Percentiles rank a stretch among this genome's conserved stretches.
Conservation (phyloP, 176 grass and related monocot species). For the Saccharum spontaneum region DNA sequence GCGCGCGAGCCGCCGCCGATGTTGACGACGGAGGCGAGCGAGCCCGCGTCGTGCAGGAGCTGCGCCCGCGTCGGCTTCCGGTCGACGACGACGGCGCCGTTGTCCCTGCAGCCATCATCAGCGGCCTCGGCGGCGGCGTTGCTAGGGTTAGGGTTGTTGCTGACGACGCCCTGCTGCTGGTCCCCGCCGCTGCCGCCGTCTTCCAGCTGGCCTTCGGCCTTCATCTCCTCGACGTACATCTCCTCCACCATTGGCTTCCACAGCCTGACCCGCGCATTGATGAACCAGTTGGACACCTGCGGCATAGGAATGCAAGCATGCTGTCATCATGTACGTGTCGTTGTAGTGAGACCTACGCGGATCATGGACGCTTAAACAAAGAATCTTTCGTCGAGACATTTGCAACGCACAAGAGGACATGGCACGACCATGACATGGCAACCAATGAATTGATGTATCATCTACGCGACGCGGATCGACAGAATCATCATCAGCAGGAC, state of each 20-base stretch:
- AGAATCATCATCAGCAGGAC: not conserved
- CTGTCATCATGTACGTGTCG: constrained; percentile 4
- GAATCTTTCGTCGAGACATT: constrained; percentile 34
- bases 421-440: constrained; percentile 45
- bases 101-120: not conserved
- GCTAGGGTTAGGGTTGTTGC: constrained; percentile 38
- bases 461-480: constrained; percentile 22
- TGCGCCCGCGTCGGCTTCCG: constrained; percentile 71
- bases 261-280: constrained; percentile 73
- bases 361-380: not conserved
- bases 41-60: constrained; percentile 61
- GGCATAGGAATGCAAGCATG: not conserved
- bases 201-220: constrained; percentile 35
- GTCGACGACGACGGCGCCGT: constrained; percentile 16
- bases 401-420: constrained; percentile 38
- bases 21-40: constrained; percentile 77
- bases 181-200: not conserved
- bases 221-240: constrained; percentile 94
- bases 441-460: constrained; percentile 48
- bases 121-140: constrained; percentile 29
- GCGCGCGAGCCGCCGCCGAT: constrained; percentile 9
- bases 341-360: constrained; percentile 9
- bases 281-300: constrained; percentile 94
- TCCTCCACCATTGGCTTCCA: constrained; percentile 99
- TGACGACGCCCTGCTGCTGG: not conserved